phyloP scores from a whole-genome alignment of 2,329 filamentous ascomycete species.

The Ambrosiella cleistominuta region DNA sequence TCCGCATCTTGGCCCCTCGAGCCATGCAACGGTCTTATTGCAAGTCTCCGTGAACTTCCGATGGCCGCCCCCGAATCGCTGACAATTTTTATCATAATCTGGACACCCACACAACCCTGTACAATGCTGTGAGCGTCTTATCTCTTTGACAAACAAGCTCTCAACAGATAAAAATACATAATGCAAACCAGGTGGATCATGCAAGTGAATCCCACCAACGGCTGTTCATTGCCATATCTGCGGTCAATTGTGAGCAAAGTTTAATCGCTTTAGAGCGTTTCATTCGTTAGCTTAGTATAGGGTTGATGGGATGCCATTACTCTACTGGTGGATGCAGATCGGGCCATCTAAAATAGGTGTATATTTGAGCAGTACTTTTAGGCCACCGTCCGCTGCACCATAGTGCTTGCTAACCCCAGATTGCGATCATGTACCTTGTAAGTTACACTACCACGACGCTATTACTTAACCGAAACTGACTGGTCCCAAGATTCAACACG shows the following conservation, averaged over 20 bases:
- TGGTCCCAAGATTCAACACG: not conserved
- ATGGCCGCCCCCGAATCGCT: not conserved
- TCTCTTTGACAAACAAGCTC: slow-evolving; percentile 2
- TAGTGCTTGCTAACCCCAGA: not conserved
- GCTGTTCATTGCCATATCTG: slow-evolving; percentile 8
- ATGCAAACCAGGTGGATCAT: slow-evolving; percentile 10
- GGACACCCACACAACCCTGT: not conserved
- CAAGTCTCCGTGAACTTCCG: not conserved
- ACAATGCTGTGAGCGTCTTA: slow-evolving; percentile 1
- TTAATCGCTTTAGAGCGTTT: not conserved
- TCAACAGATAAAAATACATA: slow-evolving; percentile 12
- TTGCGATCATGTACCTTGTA: slow-evolving; percentile 1
- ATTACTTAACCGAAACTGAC: slow-evolving; percentile 10
- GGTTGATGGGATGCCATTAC: no score
- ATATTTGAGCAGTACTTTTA: not conserved
- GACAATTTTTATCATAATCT: not conserved
- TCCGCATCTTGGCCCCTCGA: not conserved
- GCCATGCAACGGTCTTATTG: not conserved
- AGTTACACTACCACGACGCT: not conserved
- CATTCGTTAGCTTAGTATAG: no score
- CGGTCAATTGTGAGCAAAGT: not conserved
- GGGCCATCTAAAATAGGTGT: not conserved
- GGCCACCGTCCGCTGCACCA: not conserved
- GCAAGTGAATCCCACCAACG: slow-evolving; percentile 1
- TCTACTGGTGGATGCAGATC: not conserved